These are phyloP conservation scores for Trichomonas tenax DNA, from an alignment of 208 protist species.

Conservation along the genomic window DNA sequence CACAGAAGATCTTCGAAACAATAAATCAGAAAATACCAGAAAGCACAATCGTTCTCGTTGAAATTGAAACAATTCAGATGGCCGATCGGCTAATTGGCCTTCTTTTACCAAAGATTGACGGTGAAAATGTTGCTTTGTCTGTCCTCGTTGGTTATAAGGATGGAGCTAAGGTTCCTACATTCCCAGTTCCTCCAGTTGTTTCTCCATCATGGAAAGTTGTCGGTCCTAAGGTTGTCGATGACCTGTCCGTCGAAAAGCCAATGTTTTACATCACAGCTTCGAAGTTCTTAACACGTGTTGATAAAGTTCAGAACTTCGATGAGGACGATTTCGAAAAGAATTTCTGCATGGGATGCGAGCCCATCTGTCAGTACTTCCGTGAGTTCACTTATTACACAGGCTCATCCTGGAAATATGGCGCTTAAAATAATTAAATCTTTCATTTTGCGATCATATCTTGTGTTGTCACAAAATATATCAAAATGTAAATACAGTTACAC, in stretches of 20 bases:
- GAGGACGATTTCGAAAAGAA: not conserved
- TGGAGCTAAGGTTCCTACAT: not conserved
- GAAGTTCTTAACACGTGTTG: not conserved
- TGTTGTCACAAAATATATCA: too few relatives aligned
- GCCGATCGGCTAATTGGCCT: not conserved
- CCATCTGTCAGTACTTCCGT: not conserved
- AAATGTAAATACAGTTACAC: too few relatives aligned
- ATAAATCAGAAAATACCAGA: not conserved
- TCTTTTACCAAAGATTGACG: not conserved
- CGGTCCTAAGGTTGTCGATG: not conserved
- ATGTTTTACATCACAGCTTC: not conserved
- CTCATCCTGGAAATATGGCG: slow-evolving; percentile 11
- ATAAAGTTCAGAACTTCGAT: not conserved
- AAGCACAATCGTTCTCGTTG: not conserved
- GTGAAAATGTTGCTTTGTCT: not conserved
- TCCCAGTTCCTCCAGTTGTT: not conserved
- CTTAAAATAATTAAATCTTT: not conserved
- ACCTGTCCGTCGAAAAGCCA: not conserved
- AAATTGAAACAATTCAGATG: not conserved
- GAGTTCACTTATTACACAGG: slow-evolving; percentile 4
- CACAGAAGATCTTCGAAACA: not conserved
- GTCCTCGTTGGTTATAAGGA: not conserved
- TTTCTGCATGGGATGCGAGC: not conserved
- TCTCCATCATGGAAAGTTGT: not conserved
- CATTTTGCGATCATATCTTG: too few relatives aligned